Conservation (phyloP, 2,329 filamentous ascomycete species). For the Alternaria incomplexa region DNA sequence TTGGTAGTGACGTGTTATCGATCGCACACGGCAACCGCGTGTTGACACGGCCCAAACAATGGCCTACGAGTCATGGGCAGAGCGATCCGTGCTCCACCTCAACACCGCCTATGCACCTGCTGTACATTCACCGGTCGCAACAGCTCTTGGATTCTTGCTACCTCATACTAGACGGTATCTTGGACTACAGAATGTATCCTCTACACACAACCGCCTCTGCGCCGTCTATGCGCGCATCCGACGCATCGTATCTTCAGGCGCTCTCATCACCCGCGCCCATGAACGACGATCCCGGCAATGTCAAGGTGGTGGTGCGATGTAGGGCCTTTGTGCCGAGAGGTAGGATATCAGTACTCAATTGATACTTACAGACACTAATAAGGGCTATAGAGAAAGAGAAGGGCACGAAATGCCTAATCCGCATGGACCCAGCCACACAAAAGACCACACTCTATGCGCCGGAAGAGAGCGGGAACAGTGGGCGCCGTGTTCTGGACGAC, state of each 20-base stretch:
- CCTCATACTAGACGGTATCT: conserved; percentile 29
- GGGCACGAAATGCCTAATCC: conserved; percentile 81
- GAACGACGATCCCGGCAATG: conserved; percentile 54
- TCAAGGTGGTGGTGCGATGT: conserved; percentile 59
- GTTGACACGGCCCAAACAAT: conserved; percentile 37
- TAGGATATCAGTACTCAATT: conserved; percentile 18
- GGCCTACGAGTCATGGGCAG: conserved; percentile 25
- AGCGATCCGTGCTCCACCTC: conserved; percentile 20
- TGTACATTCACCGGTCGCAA: conserved; percentile 37
- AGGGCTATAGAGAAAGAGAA: conserved; percentile 73
- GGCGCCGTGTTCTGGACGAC: conserved; percentile 79
- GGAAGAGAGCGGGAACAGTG: conserved; percentile 61
- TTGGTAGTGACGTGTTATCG: conserved; percentile 37
- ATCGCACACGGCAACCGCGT: conserved; percentile 30
- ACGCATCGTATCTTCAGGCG: conserved; percentile 29
- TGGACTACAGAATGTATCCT: conserved; percentile 40
- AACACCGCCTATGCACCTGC: conserved; percentile 37
- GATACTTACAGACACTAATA: conserved; percentile 25
- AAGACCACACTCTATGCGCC: conserved; percentile 81
- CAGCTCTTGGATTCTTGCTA: conserved; percentile 31
- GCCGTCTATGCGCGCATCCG: conserved; percentile 52
- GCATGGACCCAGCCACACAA: conserved; percentile 89
- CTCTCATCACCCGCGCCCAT: conserved; percentile 36
- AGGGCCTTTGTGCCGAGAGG: conserved; percentile 56
- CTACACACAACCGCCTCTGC: conserved; percentile 50